Evolutionary conservation across 345 rosid species (phyloP), one percentile per base, ranked within the genome.

Genomic region (Nephelium lappaceum): DNA sequence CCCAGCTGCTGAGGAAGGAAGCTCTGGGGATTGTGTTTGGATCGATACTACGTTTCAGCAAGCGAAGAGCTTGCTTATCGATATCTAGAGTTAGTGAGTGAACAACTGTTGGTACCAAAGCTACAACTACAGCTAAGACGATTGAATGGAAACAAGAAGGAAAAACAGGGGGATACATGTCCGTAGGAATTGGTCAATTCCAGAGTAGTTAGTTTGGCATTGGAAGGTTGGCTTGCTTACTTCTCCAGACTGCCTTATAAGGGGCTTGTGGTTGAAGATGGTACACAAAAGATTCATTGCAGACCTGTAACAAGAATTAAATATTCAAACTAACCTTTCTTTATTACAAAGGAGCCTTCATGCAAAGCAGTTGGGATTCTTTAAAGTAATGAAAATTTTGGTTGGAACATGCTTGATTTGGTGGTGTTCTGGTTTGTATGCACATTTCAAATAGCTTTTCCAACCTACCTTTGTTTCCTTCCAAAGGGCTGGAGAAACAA

Each of bases 1-100:
- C 87, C 93, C 91, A 91, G 47, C 90, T 86, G 31, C 75, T 53
- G 67, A 89, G 81, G 79, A 80, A 89, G 45, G 91, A 91, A 36
- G 81, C 69, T 2, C 84, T 55, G 0, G 85, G 69, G 19, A 89
- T 85, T 11, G 91, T 85, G 73, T 79, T 82, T 1, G 91, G 91
- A 80, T 89, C 91, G 21, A 89, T 73, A 55, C 85, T 72, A 6
- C 69, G 76, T 31, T 77, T 83, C 38, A 91, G 74, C 39, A 83
- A 42, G 55, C 81, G 80, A 42, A 89, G 89, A 78, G 81, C 79
- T 77, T 85, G 80, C 27, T 77, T 74, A 27, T 91, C 93, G 1
- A 90, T 74, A 25, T 10, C 68, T 43, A 80, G 55, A 10, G 84
- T 84, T 23, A 64, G n/a, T 19, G 84, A 71, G 39, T 57, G 77